Base-by-base conservation (phyloP, 2,329 filamentous ascomycete genomes). In the Calonectria hawksworthii region DNA sequence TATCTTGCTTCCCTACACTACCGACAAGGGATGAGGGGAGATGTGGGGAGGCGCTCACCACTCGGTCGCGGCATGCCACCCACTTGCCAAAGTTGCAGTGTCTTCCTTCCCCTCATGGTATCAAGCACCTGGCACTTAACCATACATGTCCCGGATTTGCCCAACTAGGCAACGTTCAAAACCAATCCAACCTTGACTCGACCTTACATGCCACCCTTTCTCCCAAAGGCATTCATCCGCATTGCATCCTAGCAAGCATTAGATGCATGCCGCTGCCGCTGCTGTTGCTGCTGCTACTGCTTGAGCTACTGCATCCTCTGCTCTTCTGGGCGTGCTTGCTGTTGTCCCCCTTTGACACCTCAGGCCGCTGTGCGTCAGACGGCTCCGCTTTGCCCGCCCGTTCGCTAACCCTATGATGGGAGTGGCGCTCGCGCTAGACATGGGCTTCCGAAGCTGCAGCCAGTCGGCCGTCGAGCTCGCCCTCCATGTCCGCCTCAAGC, bases 351-450 rank as follows among this genome's bases (percentile, higher is more conserved):
- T 73, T 63, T 52, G 30, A 61, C 69, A 68, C 76, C 74, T 75
- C 51, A 76, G 72, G 78, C 76, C 72, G 52, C 67, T 47, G 41
- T 70, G 59, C 70, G 61, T 71, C 70, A 73, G 52, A 47, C 36
- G 52, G 50, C 70, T 76, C 75, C 74, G 67, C 75, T 79, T 72
- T 75, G 59, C 76, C 80, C 79, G 72, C 80, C 75, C 64, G 76
- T 81, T 80, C 77, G 73, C 73, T 78, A 78, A 75, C 75, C 74
- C 74, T 61, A 81, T 81, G 80, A 81, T 81, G 80, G 80, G 80
- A 79, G 80, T 81, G 80, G 80, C 80, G 79, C 70, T 52, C 47
- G 63, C 66, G 56, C 77, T 76, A 78, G 73, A 76, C 80, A 81
- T 77, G 79, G 79, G 67, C 59, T 68, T 41, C 74, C 68, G 69